A percentile compares a stretch with the other conserved stretches of the same genome.
Evolutionary conservation across 176 grass and related monocot genomes (phyloP).

Genomic region (Carex myosuroides): DNA sequence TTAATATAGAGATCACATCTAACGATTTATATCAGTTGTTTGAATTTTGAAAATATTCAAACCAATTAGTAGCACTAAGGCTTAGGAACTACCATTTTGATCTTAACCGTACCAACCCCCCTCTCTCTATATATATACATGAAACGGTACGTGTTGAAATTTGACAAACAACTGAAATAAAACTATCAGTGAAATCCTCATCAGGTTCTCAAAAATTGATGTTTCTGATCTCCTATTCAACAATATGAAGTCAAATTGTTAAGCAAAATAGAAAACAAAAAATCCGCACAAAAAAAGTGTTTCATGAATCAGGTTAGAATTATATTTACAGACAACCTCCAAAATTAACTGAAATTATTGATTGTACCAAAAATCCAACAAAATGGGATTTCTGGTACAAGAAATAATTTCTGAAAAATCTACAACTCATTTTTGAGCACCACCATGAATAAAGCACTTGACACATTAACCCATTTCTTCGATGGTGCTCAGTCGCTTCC

Average conservation of each 20-base stretch:
- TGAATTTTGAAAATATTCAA: too few species aligned
- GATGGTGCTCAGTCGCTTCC: constrained; percentile 31
- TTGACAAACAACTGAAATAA: background rate
- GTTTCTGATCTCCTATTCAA: background rate
- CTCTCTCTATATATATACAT: too few species aligned
- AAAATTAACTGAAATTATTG: background rate
- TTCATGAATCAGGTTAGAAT: background rate
- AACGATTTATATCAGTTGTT: too few species aligned
- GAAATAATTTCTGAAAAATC: background rate
- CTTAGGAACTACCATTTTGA: too few species aligned
- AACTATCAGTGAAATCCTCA: background rate
- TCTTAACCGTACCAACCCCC: too few species aligned
- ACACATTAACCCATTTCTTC: constrained; percentile 14
- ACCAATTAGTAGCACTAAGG: too few species aligned
- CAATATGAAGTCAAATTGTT: background rate
- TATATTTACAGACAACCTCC: background rate
- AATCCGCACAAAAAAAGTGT: background rate
- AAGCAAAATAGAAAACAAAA: background rate
- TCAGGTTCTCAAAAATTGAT: background rate
- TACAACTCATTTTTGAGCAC: background rate
- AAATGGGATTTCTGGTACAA: background rate
- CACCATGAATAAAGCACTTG: too few species aligned
- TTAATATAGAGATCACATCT: too few species aligned
- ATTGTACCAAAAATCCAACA: background rate
- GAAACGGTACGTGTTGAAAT: background rate